Evolutionary conservation across 768 basidiomycete species (phyloP), one percentile per base, ranked within the genome.

Genomic region (Dioszegia hungarica): DNA sequence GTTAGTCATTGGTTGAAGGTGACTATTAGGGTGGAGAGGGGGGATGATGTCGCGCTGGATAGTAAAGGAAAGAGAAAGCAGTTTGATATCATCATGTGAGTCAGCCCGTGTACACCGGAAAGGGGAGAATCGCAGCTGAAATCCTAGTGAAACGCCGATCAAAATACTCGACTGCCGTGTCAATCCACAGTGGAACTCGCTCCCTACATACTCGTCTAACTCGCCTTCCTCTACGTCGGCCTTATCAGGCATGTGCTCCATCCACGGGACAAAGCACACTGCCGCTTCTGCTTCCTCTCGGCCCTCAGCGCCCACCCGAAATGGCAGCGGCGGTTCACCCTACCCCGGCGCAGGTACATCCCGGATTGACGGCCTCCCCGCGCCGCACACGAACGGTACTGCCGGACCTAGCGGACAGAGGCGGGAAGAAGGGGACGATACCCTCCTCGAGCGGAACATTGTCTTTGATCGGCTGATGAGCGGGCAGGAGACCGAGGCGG

Each of bases 91-190:
- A 83, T 88, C 27, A 83, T 93, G 57, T 74, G 47, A 66, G 72
- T 60, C 9, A 1, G 1, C 29, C 17, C 28, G 19, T 17, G 17
- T 3, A n/a, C n/a, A n/a, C n/a, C n/a, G n/a, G n/a, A n/a, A n/a
- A n/a, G n/a, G 31, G 29, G 24, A n/a, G 33, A 44, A 37, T 56
- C 6, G 33, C 19, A 17, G 38, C 56, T 62, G 59, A 60, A 22
- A 47, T 19, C 15, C 64, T 57, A 78, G 78, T 59, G 78, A 76
- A 72, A 85, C 85, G 0, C 90, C 91, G 0, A 81, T 95, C 34
- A 86, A 89, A 54, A 84, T 97, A 46, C 83, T 95, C 50, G 92
- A 92, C 17, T 90, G 88, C 73, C 84, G 85, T 20, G 92, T 89
- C 70, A 86, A 88, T 64, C 82, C 86, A 0, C 85, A 89, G 59